Conservation (phyloP, 164 flowering plant species). For the Pachysandra terminalis region DNA sequence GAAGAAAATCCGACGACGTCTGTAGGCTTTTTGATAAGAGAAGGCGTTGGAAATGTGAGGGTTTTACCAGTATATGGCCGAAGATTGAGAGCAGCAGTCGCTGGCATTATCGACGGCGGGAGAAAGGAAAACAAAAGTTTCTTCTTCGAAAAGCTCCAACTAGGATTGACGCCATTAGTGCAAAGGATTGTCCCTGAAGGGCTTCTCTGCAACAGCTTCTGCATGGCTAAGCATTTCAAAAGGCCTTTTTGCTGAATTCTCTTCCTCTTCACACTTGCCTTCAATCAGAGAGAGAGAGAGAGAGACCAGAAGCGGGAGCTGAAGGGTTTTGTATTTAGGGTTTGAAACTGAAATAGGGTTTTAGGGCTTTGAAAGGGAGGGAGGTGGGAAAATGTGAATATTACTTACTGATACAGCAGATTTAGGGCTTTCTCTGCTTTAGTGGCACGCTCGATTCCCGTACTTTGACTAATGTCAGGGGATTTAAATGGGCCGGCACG, state of each 20-base stretch:
- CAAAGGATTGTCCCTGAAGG: conserved; percentile 35
- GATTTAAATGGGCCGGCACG: no score
- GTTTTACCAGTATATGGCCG: conserved; percentile 4
- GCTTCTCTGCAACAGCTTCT: conserved; percentile 52
- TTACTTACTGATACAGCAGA: no score
- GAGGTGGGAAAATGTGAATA: no score
- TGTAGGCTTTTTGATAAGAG: conserved; percentile 7
- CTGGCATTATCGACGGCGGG: conserved; percentile 18
- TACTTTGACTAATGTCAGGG: no score
- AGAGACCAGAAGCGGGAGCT: no score
- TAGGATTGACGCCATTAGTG: conserved; percentile 10
- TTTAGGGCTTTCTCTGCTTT: no score
- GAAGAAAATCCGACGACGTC: background rate
- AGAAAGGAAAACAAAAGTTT: background rate
- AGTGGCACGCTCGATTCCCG: no score
- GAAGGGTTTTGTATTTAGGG: no score
- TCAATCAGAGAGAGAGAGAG: no score
- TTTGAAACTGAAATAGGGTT: no score
- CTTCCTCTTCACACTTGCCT: no score
- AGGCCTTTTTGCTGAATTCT: background rate
- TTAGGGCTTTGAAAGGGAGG: no score
- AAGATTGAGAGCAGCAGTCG: conserved; percentile 18
- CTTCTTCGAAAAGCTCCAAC: background rate
- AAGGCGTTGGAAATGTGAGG: conserved; percentile 7
- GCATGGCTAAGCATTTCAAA: conserved; percentile 53